phyloP scores from a whole-genome alignment of 306 rosid genomes.

The Rosa chinensis region DNA sequence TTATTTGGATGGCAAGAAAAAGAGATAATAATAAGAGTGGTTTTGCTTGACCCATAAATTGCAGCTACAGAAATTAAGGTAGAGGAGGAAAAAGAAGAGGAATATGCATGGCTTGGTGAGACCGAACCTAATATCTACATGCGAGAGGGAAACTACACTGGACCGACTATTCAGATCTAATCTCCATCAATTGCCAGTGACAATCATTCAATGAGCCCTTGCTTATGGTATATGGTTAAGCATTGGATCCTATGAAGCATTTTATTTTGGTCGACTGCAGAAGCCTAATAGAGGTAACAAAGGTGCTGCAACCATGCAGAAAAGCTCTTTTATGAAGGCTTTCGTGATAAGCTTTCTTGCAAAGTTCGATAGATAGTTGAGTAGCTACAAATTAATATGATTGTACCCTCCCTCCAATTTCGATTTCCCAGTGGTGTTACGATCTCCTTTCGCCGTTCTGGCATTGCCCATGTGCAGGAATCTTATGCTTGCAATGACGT shows the following conservation, averaged over 20 bases:
- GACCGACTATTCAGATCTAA: constrained; percentile 67
- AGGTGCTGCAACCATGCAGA: not conserved
- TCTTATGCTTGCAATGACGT: not conserved
- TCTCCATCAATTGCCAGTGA: constrained; percentile 11
- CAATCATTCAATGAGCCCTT: not conserved
- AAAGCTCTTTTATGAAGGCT: not conserved
- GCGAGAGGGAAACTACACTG: constrained; percentile 71
- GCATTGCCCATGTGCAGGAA: not conserved
- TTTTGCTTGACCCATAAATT: constrained; percentile 20
- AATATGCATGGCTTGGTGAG: constrained; percentile 88
- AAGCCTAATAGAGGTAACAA: constrained; percentile 8
- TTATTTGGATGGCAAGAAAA: not conserved
- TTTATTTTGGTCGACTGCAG: not conserved
- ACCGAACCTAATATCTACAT: constrained; percentile 71
- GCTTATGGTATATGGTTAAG: not conserved
- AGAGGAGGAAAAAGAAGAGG: constrained; percentile 59
- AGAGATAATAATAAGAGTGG: constrained; percentile 1
- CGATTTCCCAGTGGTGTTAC: not conserved
- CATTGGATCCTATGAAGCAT: not conserved
- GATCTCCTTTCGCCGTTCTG: not conserved
- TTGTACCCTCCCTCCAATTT: not conserved
- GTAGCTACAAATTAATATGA: not conserved
- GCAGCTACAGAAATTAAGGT: constrained; percentile 47
- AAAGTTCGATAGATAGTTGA: not conserved
- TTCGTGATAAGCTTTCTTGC: not conserved